phyloP scores from a whole-genome alignment of 306 rosid genomes.

The Benincasa hispida region DNA sequence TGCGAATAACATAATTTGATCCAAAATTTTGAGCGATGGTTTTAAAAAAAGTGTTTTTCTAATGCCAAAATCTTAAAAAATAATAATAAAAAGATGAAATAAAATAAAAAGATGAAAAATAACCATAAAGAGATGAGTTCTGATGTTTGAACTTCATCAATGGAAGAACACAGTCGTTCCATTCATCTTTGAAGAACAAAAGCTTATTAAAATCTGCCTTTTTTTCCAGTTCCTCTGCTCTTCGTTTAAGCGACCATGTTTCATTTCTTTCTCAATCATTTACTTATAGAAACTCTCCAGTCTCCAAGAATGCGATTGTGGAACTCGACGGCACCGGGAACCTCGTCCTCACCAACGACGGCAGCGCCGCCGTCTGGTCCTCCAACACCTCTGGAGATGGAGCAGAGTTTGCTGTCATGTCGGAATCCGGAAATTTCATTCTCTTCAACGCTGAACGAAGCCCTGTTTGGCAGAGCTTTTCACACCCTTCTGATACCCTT shows the following conservation, averaged over 20 bases:
- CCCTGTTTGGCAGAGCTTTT: constrained; percentile 80
- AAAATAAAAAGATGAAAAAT: not conserved
- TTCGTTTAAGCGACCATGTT: not conserved
- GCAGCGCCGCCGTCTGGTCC: constrained; percentile 38
- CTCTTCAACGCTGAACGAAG: constrained; percentile 27
- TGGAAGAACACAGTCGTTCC: too few species aligned
- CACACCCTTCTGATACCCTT: constrained; percentile 81
- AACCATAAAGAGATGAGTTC: not conserved
- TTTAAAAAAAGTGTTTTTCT: not conserved
- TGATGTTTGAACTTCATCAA: not conserved
- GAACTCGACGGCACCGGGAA: constrained; percentile 73
- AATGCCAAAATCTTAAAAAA: not conserved
- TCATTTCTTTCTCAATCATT: constrained; percentile 34
- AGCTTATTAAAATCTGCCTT: not conserved
- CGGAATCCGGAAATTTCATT: constrained; percentile 78
- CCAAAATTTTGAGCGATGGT: not conserved
- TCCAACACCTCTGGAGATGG: constrained; percentile 58
- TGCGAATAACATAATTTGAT: not conserved
- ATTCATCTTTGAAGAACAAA: not conserved
- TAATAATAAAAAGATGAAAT: too few species aligned
- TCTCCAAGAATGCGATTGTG: constrained; percentile 50
- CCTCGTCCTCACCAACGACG: constrained; percentile 56
- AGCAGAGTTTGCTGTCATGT: constrained; percentile 41
- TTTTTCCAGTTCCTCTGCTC: not conserved
- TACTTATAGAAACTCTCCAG: constrained; percentile 54